Percentiles rank a stretch among this genome's conserved stretches.
Conservation (phyloP, 2,329 filamentous ascomycete genomes). For the Dendrostoma leiphaemia region DNA sequence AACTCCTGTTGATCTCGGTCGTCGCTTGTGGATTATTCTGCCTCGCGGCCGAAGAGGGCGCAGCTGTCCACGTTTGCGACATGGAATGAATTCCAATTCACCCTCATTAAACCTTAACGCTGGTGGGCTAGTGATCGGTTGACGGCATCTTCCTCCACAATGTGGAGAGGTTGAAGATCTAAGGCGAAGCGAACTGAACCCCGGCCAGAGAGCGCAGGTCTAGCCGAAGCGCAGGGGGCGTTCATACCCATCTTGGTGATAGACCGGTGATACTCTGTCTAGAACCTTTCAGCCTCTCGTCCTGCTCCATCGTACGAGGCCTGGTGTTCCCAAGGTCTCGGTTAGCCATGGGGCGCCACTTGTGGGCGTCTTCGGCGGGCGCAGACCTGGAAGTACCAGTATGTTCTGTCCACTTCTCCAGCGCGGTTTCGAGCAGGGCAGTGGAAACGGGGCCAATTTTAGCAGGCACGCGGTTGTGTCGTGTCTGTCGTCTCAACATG, state of each 20-base stretch:
- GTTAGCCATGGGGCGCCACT: background rate
- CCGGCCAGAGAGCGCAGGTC: background rate
- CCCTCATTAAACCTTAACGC: background rate
- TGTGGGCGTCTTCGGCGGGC: background rate
- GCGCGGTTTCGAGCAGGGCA: background rate
- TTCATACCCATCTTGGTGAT: background rate
- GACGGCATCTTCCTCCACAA: background rate
- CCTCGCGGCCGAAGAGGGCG: no score
- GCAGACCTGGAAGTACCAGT: no score
- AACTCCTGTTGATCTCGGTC: no score
- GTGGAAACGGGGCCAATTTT: background rate
- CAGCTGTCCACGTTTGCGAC: no score
- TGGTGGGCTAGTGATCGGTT: background rate
- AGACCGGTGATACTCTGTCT: constrained; percentile 3
- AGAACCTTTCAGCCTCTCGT: constrained; percentile 1
- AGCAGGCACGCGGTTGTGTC: background rate
- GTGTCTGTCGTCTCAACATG: background rate
- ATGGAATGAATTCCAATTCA: no score
- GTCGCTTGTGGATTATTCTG: background rate
- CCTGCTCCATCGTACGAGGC: constrained; percentile 7
- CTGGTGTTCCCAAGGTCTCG: background rate
- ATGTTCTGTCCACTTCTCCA: background rate
- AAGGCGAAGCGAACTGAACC: background rate
- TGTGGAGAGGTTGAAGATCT: background rate
- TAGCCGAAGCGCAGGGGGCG: background rate